phyloP scores from a whole-genome alignment of 2,329 filamentous ascomycete genomes.

The Colletotrichum costaricense region DNA sequence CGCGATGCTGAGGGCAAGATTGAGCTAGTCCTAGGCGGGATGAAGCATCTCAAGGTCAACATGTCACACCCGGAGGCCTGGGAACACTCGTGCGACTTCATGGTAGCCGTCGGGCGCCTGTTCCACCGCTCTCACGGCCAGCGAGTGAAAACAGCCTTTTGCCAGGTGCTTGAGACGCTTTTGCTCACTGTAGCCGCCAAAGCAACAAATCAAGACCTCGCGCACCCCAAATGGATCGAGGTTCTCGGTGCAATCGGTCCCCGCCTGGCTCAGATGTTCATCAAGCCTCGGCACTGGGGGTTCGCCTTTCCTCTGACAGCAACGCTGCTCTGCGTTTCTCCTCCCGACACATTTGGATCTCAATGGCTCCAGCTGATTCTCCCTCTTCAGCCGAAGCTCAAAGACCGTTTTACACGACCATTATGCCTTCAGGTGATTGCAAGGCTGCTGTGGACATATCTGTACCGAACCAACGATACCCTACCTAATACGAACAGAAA shows the following conservation, averaged over 20 bases:
- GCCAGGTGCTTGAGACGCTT: conserved; percentile 88
- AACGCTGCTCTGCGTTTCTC: conserved; percentile 88
- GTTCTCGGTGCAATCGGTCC: conserved; percentile 84
- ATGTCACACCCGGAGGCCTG: conserved; percentile 79
- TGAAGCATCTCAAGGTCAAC: conserved; percentile 88
- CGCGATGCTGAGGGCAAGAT: conserved; percentile 83
- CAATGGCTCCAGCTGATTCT: conserved; percentile 90
- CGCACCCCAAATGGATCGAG: conserved; percentile 85
- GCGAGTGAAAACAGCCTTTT: conserved; percentile 93
- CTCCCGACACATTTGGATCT: conserved; percentile 82
- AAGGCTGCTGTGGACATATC: conserved; percentile 91
- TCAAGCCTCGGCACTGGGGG: conserved; percentile 92
- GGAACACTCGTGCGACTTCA: conserved; percentile 89
- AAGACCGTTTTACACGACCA: conserved; percentile 82
- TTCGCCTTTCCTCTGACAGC: conserved; percentile 90
- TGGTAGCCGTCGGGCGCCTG: conserved; percentile 82
- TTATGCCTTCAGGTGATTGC: conserved; percentile 91
- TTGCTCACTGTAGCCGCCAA: conserved; percentile 88
- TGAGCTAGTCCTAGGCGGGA: conserved; percentile 87
- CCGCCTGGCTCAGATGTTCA: conserved; percentile 84
- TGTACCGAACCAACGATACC: conserved; percentile 85
- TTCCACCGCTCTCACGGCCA: conserved; percentile 90
- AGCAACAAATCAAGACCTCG: conserved; percentile 79
- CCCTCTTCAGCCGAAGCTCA: conserved; percentile 82
- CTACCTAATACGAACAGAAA: conserved; percentile 77